phyloP scores from a whole-genome alignment of 768 basidiomycete species.

The Plicaturopsis crispa region DNA sequence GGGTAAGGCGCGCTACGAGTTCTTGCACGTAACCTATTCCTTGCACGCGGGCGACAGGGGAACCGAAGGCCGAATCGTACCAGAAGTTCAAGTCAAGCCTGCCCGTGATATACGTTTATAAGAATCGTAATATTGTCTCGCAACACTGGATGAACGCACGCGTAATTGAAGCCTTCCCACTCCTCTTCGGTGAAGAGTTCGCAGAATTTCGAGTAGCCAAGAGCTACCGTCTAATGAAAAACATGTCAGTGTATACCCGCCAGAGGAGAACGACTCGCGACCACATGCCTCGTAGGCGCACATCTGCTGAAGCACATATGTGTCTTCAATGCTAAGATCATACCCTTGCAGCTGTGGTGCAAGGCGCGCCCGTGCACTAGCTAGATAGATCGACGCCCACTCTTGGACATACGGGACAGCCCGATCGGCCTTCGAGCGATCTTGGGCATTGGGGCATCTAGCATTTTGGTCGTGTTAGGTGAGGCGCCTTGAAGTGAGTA shows the following conservation, averaged over 20 bases:
- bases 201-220: constrained; percentile 90
- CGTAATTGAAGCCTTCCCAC: constrained; percentile 90
- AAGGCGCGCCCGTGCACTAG: constrained; percentile 54
- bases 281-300: constrained; percentile 82
- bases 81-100: constrained; percentile 66
- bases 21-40: constrained; percentile 82
- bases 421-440: constrained; percentile 43
- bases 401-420: constrained; percentile 45
- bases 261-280: too few relatives aligned
- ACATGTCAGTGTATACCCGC: neutral
- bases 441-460: constrained; percentile 58
- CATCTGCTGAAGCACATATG: constrained; percentile 73
- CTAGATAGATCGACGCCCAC: constrained; percentile 72
- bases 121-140: neutral
- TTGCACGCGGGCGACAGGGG: constrained; percentile 67
- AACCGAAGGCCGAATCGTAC: constrained; percentile 79
- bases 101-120: neutral
- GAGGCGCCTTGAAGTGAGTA: too few relatives aligned
- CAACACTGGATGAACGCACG: constrained; percentile 34
- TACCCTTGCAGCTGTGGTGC: constrained; percentile 53
- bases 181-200: constrained; percentile 85
- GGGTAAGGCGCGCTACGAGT: constrained; percentile 73
- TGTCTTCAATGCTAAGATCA: constrained; percentile 55
- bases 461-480: neutral
- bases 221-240: constrained; percentile 65